These are phyloP conservation scores for Cicer yamashitae DNA, from an alignment of 306 rosid species.

Conservation along the genomic window DNA sequence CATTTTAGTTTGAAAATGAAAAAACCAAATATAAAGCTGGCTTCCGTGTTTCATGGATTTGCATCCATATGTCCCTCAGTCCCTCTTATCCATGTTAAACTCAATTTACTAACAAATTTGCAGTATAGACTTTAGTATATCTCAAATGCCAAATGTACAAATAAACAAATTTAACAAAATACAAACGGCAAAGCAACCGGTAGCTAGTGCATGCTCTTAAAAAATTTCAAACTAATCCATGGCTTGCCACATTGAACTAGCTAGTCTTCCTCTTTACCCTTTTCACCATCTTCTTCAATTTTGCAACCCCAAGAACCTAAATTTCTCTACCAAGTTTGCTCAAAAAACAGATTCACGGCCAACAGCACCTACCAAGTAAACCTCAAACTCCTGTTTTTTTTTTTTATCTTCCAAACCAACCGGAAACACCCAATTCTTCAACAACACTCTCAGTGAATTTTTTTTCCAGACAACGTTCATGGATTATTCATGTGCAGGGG, in stretches of 20 bases:
- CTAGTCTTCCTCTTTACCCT: neutral
- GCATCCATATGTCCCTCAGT: no score
- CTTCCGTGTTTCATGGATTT: no score
- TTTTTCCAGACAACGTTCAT: neutral
- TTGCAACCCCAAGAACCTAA: neutral
- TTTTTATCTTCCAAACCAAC: neutral
- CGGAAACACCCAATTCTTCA: constrained; percentile 7
- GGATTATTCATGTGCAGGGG: constrained; percentile 36
- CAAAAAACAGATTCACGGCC: neutral
- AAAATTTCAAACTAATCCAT: neutral
- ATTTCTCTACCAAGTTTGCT: constrained; percentile 3
- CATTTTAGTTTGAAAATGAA: no score
- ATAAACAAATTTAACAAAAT: neutral
- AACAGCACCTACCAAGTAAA: constrained; percentile 13
- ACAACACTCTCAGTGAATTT: neutral
- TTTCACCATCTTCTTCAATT: neutral
- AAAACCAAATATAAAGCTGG: no score
- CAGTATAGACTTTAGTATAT: no score
- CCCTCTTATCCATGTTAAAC: no score
- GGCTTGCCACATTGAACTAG: neutral
- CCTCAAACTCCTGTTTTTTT: neutral
- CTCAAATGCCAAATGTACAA: no score
- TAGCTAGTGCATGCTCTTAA: neutral
- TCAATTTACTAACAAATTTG: no score
- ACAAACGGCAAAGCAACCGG: neutral